Base-by-base conservation (phyloP, 2,329 filamentous ascomycete genomes). In the Colletotrichum noveboracense region DNA sequence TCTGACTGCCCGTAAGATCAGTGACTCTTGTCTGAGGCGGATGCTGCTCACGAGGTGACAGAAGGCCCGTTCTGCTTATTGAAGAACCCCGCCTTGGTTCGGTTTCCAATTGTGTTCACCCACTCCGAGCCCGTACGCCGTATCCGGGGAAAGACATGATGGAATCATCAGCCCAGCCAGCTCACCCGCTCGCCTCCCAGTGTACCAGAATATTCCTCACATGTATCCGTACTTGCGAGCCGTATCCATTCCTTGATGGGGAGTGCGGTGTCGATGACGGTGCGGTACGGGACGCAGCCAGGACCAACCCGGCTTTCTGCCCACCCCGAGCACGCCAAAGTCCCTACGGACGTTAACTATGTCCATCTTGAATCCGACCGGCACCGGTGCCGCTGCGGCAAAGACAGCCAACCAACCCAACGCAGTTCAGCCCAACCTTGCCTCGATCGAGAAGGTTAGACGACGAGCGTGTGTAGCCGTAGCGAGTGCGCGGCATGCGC, bases 401-500 rank as follows among this genome's bases (percentile, higher is more conserved):
- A 75, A 61, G 24, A 28, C 34, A 21, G 56, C 64, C 61, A 43
- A 64, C 56, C 64, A 58, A 43, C 36, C 34, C 55, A 58, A 26
- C 55, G 24, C 55, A 58, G 56, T n/a, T n/a, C 38, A 48, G 38
- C 38, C 56, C 64, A 62, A 36, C 43, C 36, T 70, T 66, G 58
- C 36, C 74, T 70, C 24, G 30, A 64, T 75, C 67, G 72, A 73
- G 69, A 73, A 75, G 73, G 73, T 74, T 74, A 62, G 70, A 69
- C 71, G 74, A 69, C 71, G 66, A 75, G 66, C 61, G 66, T 66
- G 75, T 67, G 66, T 62, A 75, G 67, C 66, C 64, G 75, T 71
- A 76, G 58, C 66, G 75, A 38, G 55, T 76, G 71, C 66, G 65
- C 71, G 67, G 71, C 67, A 24, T 76, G 75, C 75, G 75, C 71